Evolutionary conservation across 2,329 filamentous ascomycete genomes (phyloP).

Genomic region (Rugonectria rugulosa): DNA sequence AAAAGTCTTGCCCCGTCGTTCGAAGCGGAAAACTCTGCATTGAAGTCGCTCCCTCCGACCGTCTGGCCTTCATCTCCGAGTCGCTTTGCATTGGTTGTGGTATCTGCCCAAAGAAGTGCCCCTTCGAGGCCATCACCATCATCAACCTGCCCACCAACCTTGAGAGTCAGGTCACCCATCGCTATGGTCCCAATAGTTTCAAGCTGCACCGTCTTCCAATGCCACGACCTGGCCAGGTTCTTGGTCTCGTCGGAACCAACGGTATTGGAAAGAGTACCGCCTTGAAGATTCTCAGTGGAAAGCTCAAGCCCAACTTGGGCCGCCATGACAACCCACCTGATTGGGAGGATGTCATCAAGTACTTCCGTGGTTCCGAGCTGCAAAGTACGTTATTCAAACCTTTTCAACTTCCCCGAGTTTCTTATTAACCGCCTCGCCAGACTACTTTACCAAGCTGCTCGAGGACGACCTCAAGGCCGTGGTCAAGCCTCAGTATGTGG

Average conservation of each 20-base stretch:
- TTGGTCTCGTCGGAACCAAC: slow-evolving; percentile 98
- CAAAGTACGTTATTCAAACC: slow-evolving; percentile 73
- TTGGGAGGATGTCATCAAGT: slow-evolving; percentile 98
- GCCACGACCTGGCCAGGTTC: slow-evolving; percentile 92
- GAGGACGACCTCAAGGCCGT: slow-evolving; percentile 98
- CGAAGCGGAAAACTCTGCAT: slow-evolving; percentile 97
- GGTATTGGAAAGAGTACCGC: slow-evolving; percentile 99
- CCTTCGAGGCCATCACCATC: slow-evolving; percentile 98
- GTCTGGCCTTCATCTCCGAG: slow-evolving; percentile 98
- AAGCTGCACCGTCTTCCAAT: slow-evolving; percentile 97
- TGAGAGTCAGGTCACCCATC: slow-evolving; percentile 96
- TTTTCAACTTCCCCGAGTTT: background rate
- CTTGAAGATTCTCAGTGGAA: slow-evolving; percentile 96
- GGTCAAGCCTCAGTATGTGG: slow-evolving; percentile 99
- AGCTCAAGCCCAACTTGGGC: slow-evolving; percentile 97
- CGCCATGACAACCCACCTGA: slow-evolving; percentile 95
- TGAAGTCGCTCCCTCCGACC: slow-evolving; percentile 86
- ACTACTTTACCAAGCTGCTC: slow-evolving; percentile 98
- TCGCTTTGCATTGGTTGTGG: slow-evolving; percentile 96
- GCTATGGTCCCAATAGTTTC: slow-evolving; percentile 99
- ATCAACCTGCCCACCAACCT: slow-evolving; percentile 99
- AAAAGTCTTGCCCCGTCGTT: slow-evolving; percentile 97
- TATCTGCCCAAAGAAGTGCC: slow-evolving; percentile 99
- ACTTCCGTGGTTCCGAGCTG: slow-evolving; percentile 96
- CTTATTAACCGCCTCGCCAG: slow-evolving; percentile 44